Evolutionary conservation across 257 asterid species (phyloP), one percentile per base, ranked within the genome.

Genomic region (Voacanga thouarsii): DNA sequence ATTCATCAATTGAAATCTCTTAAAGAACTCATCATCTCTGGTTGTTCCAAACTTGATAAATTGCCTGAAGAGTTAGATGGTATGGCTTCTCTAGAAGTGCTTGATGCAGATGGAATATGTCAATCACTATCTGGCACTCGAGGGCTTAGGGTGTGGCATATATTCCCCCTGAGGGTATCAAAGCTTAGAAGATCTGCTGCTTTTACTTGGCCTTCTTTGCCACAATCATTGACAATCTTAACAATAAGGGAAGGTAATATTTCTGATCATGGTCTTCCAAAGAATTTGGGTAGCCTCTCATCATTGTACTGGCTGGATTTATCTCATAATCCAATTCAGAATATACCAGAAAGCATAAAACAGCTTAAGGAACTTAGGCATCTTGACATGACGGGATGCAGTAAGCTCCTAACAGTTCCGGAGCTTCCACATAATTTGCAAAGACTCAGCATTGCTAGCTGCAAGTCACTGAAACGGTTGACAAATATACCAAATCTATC

Each of bases 251-350:
- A 70, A 18, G 65, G 83, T 66, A 70, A 60, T 74, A 68, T 80
- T 37, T 71, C 55, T 2, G 57, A 74, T 53, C 45, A 74, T 64
- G 49, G 28, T 19, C 73, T 79, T 50, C 75, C 78, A 18, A 28
- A 2, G 53, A 78, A 79, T 43, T 44, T 79, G 53, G 39, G 69
- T 78, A 23, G 18, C n/a, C 55, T 72, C 12, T 63, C 77, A 39
- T 49, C 23, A 12, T 64, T 79, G 41, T 37, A 0, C 18, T 44
- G 23, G 2, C 47, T 79, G 44, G 39, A 61, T 72, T 61, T 79
- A 79, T 72, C 74, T 74, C 43, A 66, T 24, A 79, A 79, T 64
- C 68, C 82, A 43, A 72, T 79, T 79, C 9, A 11, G 6, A 50
- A 65, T 7, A 63, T 79, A 50, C 82, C 82, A 39, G 33, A 19